A percentile compares a stretch with the other conserved stretches of the same genome.
Conservation (phyloP, 176 grass and related monocot genomes). For the Typha latifolia region DNA sequence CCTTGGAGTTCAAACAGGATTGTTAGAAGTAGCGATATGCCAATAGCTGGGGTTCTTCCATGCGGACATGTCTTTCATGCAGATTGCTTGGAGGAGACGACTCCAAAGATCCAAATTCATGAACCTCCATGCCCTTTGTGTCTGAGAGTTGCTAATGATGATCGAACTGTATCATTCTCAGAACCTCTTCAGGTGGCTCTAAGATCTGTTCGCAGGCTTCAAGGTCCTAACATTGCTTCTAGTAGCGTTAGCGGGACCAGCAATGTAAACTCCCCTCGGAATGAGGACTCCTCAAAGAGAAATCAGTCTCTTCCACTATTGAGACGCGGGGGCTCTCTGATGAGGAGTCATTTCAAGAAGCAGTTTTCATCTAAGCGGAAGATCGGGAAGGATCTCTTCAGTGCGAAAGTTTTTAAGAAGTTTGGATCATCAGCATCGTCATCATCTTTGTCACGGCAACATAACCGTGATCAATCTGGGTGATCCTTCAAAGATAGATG, state of each 20-base stretch:
- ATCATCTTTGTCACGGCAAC: slow-evolving; percentile 34
- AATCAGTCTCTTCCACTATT: slow-evolving; percentile 32
- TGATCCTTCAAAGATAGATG: slow-evolving; percentile 28
- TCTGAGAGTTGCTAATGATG: slow-evolving; percentile 21
- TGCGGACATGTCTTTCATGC: slow-evolving; percentile 84
- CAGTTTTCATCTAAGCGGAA: slow-evolving; percentile 71
- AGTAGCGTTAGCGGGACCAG: slow-evolving; percentile 29
- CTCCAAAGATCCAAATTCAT: slow-evolving; percentile 63
- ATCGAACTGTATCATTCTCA: slow-evolving; percentile 59
- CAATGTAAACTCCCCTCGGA: slow-evolving; percentile 30
- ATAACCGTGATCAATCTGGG: slow-evolving; percentile 6
- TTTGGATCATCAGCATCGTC: slow-evolving; percentile 38
- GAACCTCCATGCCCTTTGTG: slow-evolving; percentile 82
- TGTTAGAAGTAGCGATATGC: slow-evolving; percentile 70
- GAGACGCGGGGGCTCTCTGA: slow-evolving; percentile 13
- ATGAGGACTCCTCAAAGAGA: slow-evolving; percentile 27
- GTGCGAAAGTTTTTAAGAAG: slow-evolving; percentile 52
- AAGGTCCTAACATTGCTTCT: slow-evolving; percentile 19
- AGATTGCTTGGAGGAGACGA: slow-evolving; percentile 84
- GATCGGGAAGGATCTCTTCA: slow-evolving; percentile 69
- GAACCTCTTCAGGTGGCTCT: slow-evolving; percentile 70
- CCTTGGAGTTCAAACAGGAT: slow-evolving; percentile 88
- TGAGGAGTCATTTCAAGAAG: slow-evolving; percentile 65
- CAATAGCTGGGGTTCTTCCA: slow-evolving; percentile 72
- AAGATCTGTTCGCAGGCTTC: slow-evolving; percentile 38